Evolutionary conservation across 495 filamentous ascomycete species (phyloP).

Genomic region (Oleoguttula mirabilis): DNA sequence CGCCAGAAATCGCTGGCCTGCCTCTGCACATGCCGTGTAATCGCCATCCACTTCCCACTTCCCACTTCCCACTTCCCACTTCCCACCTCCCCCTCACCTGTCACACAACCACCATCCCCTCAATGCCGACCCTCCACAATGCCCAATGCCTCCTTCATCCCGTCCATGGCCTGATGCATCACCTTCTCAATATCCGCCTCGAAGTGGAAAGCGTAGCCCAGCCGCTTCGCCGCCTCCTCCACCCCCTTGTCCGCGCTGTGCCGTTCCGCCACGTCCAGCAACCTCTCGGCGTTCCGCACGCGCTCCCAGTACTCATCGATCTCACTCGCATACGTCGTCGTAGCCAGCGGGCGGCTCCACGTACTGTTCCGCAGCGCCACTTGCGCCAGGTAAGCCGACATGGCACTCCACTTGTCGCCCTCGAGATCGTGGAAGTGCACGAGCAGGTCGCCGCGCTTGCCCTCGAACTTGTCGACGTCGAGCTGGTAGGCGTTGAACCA

Average conservation of each 20-base stretch:
- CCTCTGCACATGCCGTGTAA: no score
- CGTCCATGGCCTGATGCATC: background rate
- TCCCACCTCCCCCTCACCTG: no score
- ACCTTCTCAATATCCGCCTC: background rate
- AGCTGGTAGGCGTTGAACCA: conserved; percentile 35
- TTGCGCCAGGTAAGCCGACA: conserved; percentile 14
- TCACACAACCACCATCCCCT: no score
- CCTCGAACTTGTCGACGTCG: conserved; percentile 24
- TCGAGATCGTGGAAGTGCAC: conserved; percentile 32
- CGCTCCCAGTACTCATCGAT: conserved; percentile 14
- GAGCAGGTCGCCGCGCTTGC: conserved; percentile 28
- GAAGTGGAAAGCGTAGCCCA: background rate
- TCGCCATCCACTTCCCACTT: no score
- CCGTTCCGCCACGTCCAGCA: background rate
- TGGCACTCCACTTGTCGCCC: conserved; percentile 17
- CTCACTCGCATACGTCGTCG: conserved; percentile 17
- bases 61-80: no score
- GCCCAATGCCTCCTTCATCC: background rate
- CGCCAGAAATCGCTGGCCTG: no score
- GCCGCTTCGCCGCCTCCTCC: background rate
- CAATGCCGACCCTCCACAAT: background rate
- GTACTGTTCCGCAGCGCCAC: background rate
- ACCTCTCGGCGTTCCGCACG: conserved; percentile 1
- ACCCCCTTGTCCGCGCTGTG: background rate
- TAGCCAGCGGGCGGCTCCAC: conserved; percentile 9